A percentile compares a stretch with the other conserved stretches of the same genome.
phyloP scores from a whole-genome alignment of 345 rosid genomes.

The Kernera saxatilis region DNA sequence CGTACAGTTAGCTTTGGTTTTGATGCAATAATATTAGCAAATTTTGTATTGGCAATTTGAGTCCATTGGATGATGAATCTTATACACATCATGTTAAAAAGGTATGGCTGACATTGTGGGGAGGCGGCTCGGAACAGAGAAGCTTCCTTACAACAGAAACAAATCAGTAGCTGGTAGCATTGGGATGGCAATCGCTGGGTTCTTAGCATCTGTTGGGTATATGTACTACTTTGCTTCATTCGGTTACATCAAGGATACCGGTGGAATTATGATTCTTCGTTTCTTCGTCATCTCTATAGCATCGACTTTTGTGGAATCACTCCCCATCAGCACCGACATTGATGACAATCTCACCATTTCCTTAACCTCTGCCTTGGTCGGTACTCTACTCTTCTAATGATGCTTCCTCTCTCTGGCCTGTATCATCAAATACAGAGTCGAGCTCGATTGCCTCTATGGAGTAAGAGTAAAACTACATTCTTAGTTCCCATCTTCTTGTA shows the following conservation, averaged over 20 bases:
- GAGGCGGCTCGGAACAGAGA: constrained; percentile 58
- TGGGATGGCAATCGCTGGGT: constrained; percentile 72
- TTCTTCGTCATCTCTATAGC: constrained; percentile 63
- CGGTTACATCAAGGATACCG: constrained; percentile 45
- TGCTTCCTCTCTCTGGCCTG: neutral
- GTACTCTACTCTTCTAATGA: constrained; percentile 42
- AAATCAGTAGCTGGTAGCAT: constrained; percentile 82
- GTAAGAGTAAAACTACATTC: neutral
- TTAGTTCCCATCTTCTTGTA: neutral
- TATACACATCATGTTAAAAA: constrained; percentile 1
- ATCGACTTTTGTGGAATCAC: constrained; percentile 78
- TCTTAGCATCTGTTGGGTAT: constrained; percentile 60
- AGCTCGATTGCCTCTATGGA: neutral
- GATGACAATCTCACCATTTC: constrained; percentile 93
- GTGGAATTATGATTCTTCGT: constrained; percentile 45
- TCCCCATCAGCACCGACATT: constrained; percentile 65
- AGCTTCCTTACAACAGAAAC: constrained; percentile 72
- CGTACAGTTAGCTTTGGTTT: constrained; percentile 8
- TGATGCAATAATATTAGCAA: neutral
- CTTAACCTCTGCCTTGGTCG: constrained; percentile 54
- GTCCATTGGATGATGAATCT: neutral
- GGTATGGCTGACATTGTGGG: constrained; percentile 92
- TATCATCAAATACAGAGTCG: neutral
- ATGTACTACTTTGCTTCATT: constrained; percentile 72
- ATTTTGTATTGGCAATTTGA: neutral